Conservation (phyloP, 1,139 yeast genomes). For the Waltiozyma sp. region DNA sequence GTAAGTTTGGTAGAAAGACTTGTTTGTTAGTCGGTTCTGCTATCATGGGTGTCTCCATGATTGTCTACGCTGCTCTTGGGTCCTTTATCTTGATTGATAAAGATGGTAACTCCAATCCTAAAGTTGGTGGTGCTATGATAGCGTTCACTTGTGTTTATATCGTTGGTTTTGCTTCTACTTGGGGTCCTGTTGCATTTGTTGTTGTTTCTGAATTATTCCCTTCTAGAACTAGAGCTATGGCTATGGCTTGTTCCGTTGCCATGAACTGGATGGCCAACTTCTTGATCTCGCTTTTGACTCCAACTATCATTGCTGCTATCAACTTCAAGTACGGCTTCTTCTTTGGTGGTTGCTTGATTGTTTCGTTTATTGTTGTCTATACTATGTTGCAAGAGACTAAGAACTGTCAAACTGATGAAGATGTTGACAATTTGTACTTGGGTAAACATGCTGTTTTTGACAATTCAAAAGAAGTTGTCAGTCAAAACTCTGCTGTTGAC, state of each 20-base stretch:
- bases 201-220: conserved; percentile 72
- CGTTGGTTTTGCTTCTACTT: conserved; percentile 67
- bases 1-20: conserved; percentile 54
- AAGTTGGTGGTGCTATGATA: conserved; percentile 63
- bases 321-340: conserved; percentile 58
- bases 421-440: conserved; percentile 28
- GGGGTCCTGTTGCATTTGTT: conserved; percentile 79
- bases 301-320: conserved; percentile 44
- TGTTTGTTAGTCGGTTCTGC: conserved; percentile 52
- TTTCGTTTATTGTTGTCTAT: conserved; percentile 47
- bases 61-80: conserved; percentile 58
- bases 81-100: conserved; percentile 29
- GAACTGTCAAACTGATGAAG: conserved; percentile 56
- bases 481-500: neutral
- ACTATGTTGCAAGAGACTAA: conserved; percentile 63
- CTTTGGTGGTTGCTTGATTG: conserved; percentile 52
- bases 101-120: conserved; percentile 20
- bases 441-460: neutral
- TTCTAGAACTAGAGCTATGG: conserved; percentile 60
- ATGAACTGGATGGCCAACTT: conserved; percentile 72
- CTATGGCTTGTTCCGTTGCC: conserved; percentile 65
- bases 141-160: conserved; percentile 66
- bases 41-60: conserved; percentile 51
- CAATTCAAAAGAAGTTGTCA: neutral
- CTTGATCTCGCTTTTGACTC: conserved; percentile 62